phyloP scores from a whole-genome alignment of 768 basidiomycete genomes.

The Suillus variegatus region DNA sequence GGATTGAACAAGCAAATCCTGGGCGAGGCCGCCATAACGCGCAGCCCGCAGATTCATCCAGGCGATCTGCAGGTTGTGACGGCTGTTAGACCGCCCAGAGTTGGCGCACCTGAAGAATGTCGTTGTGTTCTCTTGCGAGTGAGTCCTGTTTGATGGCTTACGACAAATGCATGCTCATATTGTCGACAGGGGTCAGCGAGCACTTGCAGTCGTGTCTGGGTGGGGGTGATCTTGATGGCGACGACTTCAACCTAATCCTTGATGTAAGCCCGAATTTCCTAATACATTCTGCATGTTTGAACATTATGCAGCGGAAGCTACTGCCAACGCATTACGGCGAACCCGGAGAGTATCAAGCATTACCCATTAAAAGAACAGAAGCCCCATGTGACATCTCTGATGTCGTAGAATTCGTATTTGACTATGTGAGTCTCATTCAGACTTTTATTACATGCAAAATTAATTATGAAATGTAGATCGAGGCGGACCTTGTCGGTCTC shows the following conservation, averaged over 20 bases:
- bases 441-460: background rate
- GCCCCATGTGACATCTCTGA: constrained; percentile 41
- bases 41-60: constrained; percentile 56
- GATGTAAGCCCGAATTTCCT: constrained; percentile 32
- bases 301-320: constrained; percentile 29
- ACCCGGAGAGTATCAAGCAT: constrained; percentile 43
- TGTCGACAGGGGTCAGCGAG: constrained; percentile 39
- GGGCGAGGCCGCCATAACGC: constrained; percentile 45
- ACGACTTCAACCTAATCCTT: constrained; percentile 50
- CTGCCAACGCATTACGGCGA: constrained; percentile 20
- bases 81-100: constrained; percentile 43
- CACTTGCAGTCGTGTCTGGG: constrained; percentile 50
- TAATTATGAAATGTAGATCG: constrained; percentile 24
- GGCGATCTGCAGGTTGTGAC: constrained; percentile 45
- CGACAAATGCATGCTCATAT: background rate
- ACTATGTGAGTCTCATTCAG: constrained; percentile 38
- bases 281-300: constrained; percentile 8
- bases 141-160: constrained; percentile 12
- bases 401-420: constrained; percentile 48
- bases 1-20: constrained; percentile 28
- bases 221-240: constrained; percentile 57
- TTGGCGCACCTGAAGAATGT: constrained; percentile 44
- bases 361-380: constrained; percentile 34
- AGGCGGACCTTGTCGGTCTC: constrained; percentile 41
- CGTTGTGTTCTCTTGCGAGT: constrained; percentile 54